phyloP scores from a whole-genome alignment of 176 grass and related monocot genomes.

The Pontederia crassipes region DNA sequence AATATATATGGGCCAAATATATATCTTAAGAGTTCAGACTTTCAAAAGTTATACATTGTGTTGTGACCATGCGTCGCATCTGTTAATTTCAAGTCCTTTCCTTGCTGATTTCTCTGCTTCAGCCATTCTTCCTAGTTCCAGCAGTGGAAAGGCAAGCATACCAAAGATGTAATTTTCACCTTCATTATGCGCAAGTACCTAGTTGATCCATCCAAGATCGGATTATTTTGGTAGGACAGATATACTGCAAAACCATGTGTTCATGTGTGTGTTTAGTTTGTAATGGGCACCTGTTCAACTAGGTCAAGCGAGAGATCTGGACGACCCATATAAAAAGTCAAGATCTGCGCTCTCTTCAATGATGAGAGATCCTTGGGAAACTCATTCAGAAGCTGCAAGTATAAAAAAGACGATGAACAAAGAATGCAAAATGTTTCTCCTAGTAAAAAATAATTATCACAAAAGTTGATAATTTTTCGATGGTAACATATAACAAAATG shows the following conservation, averaged over 20 bases:
- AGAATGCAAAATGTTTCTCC: neutral
- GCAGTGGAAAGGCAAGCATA: constrained; percentile 64
- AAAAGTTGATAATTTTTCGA: no score
- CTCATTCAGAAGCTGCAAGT: constrained; percentile 35
- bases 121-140: constrained; percentile 52
- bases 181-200: constrained; percentile 59
- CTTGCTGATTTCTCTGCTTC: constrained; percentile 57
- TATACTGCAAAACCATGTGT: neutral
- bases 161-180: constrained; percentile 55
- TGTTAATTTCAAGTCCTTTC: constrained; percentile 64
- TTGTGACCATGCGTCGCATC: constrained; percentile 54
- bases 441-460: no score
- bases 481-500: no score
- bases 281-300: constrained; percentile 34
- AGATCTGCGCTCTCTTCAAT: constrained; percentile 44
- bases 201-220: neutral
- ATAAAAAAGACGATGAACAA: neutral
- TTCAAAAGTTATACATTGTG: constrained; percentile 34
- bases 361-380: constrained; percentile 59
- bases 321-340: constrained; percentile 50
- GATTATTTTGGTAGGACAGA: no score
- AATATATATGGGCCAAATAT: neutral
- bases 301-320: constrained; percentile 41
- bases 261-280: neutral
- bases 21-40: neutral